Evolutionary conservation across 2,329 filamentous ascomycete genomes (phyloP).

Genomic region (Westerdykella aurantiaca): DNA sequence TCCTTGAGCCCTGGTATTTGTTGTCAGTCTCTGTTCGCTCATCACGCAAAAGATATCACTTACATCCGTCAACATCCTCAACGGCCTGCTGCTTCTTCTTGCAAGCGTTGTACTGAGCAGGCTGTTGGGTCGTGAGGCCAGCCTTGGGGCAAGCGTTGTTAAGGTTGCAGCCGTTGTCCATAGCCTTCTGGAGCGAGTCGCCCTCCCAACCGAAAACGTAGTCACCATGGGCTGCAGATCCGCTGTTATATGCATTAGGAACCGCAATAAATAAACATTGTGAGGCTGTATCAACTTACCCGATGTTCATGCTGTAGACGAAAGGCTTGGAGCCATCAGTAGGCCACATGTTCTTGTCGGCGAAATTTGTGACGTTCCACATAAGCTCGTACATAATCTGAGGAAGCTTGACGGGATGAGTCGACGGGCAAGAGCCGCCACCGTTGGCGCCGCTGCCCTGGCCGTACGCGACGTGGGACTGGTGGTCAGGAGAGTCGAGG

Average conservation of each 20-base stretch:
- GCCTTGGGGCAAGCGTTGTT: conserved; percentile 28
- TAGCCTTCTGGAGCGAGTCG: conserved; percentile 39
- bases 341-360: conserved; percentile 28
- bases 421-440: conserved; percentile 44
- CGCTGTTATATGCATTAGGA: conserved; percentile 10
- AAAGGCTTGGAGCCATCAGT: conserved; percentile 29
- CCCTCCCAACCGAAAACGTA: conserved; percentile 44
- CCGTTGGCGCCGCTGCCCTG: conserved; percentile 43
- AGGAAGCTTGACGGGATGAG: conserved; percentile 29
- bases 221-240: conserved; percentile 32
- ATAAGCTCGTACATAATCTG: conserved; percentile 35
- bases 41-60: conserved; percentile 4
- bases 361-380: conserved; percentile 30
- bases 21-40: conserved; percentile 7
- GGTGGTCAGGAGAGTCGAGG: conserved; percentile 30
- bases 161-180: conserved; percentile 39
- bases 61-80: conserved; percentile 30
- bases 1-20: conserved; percentile 22
- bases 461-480: conserved; percentile 44
- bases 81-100: conserved; percentile 31
- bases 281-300: conserved; percentile 11
- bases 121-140: conserved; percentile 24
- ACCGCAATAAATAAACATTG: conserved; percentile 1
- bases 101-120: conserved; percentile 26
- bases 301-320: conserved; percentile 32